A percentile compares a stretch with the other conserved stretches of the same genome.
Evolutionary conservation across 192 early-diverging fungal species (phyloP).

Genomic region (Coemansia sp.): DNA sequence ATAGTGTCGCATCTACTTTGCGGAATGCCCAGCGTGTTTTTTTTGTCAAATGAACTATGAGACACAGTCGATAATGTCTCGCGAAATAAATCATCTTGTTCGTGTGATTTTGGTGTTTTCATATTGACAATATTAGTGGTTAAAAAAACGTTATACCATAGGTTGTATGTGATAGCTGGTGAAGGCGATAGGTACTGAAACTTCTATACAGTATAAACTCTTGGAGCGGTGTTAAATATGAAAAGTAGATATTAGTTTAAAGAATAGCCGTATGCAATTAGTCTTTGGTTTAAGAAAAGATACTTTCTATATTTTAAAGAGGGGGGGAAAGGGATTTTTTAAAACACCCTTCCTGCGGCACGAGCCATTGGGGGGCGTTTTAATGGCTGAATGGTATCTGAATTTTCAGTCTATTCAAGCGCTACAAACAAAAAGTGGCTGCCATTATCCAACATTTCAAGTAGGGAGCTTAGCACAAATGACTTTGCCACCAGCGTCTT

Average conservation of each 20-base stretch:
- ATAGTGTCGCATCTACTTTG: conserved; percentile 36
- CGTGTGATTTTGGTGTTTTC: background rate
- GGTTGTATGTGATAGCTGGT: too few species aligned
- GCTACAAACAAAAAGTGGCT: background rate
- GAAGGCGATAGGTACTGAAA: background rate
- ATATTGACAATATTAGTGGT: background rate
- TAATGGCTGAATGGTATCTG: background rate
- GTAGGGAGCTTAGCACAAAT: background rate
- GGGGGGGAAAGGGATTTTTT: background rate
- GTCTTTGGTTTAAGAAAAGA: background rate
- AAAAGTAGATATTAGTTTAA: background rate
- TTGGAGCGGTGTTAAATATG: background rate
- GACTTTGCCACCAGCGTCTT: too few species aligned
- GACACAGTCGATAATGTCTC: background rate
- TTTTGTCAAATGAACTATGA: background rate
- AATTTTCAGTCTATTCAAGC: background rate
- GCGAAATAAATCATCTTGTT: background rate
- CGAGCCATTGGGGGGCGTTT: background rate
- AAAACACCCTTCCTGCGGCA: background rate
- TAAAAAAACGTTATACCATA: background rate
- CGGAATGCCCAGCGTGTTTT: conserved; percentile 37
- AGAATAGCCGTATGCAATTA: background rate
- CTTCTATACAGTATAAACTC: background rate
- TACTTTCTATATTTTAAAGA: background rate
- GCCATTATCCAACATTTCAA: background rate